Evolutionary conservation across 23 red algal species (phyloP), one percentile per base, ranked within the genome.

Genomic region (Pyropia yezoensis): DNA sequence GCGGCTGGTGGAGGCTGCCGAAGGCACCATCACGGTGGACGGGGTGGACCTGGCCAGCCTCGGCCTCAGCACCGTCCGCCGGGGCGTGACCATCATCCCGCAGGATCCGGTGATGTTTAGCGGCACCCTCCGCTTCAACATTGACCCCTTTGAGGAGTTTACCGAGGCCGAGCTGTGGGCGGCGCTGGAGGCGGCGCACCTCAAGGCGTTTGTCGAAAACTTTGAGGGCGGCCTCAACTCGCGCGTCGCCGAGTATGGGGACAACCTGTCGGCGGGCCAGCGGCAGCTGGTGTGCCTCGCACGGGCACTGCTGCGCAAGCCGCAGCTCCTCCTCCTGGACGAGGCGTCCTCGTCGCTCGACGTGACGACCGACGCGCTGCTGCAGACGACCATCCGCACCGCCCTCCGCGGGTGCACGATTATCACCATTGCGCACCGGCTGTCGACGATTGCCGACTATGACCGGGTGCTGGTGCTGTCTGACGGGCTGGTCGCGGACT

Each of bases 61-160:
- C 21, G 78, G 80, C 32, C 58, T 98, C 26, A 27, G 71, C 52
- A 67, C 76, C 28, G 67, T 98, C 25, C 79, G 94, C 3, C 74
- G 61, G 1, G 70, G 66, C 49, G 61, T 98, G 23, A 91, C 94
- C 3, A 98, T 98, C 18, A 98, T 98, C 56, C 87, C 94, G 60
- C 94, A 98, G 69, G 94, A 98, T 33, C 94, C 94, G 24, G 88
- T 90, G 18, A 55, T 98, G 14, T 98, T 98, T 60, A 83, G 79
- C 39, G 94, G 94, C 18, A 98, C 79, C 57, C 53, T 98, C 26
- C 74, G 94, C 3, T 79, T 82, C 56, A 98, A 98, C 62, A 56
- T 98, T 18, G 94, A 98, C 62, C 94, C 94, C 12, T 98, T 98
- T 63, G 70, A 70, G 15, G 47, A 68, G 30, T 82, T 88, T 69